These are phyloP conservation scores for Coemansia sp. DNA, from an alignment of 371 early-diverging fungal genomes.

Conservation along the genomic window DNA sequence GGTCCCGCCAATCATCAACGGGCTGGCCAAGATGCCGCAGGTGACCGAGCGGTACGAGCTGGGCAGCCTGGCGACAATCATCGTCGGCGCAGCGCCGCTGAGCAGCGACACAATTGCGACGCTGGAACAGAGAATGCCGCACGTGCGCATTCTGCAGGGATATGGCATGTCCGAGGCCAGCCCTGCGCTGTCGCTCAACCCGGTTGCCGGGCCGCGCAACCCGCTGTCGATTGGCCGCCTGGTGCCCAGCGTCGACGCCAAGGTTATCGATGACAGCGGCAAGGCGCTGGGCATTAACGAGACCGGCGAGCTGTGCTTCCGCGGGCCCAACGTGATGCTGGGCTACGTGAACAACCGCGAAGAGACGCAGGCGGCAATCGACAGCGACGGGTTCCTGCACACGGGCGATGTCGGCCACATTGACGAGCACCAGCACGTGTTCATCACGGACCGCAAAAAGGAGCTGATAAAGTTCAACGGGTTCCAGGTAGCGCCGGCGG, in stretches of 20 bases:
- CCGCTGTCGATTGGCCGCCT: constrained; percentile 63
- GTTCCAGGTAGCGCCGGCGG: constrained; percentile 76
- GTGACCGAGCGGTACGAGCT: constrained; percentile 54
- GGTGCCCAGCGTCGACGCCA: constrained; percentile 65
- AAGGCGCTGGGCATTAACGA: constrained; percentile 55
- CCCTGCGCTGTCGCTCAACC: constrained; percentile 49
- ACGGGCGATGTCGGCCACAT: constrained; percentile 78
- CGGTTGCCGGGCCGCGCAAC: constrained; percentile 8
- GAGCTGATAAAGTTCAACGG: constrained; percentile 77
- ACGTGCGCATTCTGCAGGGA: constrained; percentile 60
- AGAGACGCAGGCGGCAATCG: constrained; percentile 73
- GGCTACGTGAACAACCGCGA: constrained; percentile 80
- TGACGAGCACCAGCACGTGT: constrained; percentile 60
- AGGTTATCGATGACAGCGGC: constrained; percentile 61
- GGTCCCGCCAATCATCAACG: constrained; percentile 73
- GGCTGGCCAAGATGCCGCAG: constrained; percentile 58
- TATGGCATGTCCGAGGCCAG: constrained; percentile 73
- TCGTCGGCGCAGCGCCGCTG: constrained; percentile 71
- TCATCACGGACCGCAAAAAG: constrained; percentile 65
- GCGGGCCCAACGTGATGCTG: constrained; percentile 84
- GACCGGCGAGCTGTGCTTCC: constrained; percentile 79
- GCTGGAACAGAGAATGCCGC: constrained; percentile 57
- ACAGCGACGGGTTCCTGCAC: constrained; percentile 81
- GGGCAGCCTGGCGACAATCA: constrained; percentile 52
- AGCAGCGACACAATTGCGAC: background rate